Evolutionary conservation across 768 basidiomycete species (phyloP).

Genomic region (Lanmaoa rubissima): DNA sequence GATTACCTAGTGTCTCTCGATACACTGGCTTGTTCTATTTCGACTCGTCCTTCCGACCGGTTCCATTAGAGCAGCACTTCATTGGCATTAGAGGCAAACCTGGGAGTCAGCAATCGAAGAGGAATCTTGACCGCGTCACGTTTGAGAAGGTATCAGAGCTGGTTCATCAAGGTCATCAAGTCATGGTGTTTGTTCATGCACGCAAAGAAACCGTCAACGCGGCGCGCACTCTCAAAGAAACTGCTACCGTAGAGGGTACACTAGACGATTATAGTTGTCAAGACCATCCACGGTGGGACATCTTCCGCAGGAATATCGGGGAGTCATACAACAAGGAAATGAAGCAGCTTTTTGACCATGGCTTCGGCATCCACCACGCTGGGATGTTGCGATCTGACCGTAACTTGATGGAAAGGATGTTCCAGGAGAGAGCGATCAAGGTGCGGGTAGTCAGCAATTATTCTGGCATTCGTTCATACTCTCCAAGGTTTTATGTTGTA

Average conservation of each 20-base stretch:
- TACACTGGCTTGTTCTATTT: constrained; percentile 93
- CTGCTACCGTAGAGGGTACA: constrained; percentile 66
- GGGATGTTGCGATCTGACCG: constrained; percentile 95
- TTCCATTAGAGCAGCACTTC: constrained; percentile 97
- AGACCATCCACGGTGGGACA: constrained; percentile 74
- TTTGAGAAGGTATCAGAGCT: constrained; percentile 90
- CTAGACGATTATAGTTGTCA: constrained; percentile 77
- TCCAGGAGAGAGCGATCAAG: constrained; percentile 88
- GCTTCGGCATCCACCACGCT: constrained; percentile 98
- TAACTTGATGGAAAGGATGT: constrained; percentile 94
- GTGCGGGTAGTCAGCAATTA: constrained; percentile 37
- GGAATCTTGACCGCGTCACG: constrained; percentile 83
- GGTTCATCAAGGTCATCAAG: constrained; percentile 91
- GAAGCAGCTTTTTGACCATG: constrained; percentile 87
- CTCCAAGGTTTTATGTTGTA: constrained; percentile 89
- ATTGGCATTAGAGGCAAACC: constrained; percentile 90
- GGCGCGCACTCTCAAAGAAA: constrained; percentile 76
- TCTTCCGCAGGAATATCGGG: constrained; percentile 75
- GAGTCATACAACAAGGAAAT: constrained; percentile 93
- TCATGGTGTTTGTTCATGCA: constrained; percentile 99
- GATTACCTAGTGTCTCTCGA: constrained; percentile 68
- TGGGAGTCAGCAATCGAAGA: constrained; percentile 65
- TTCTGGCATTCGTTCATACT: not conserved
- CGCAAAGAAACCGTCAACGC: constrained; percentile 97
- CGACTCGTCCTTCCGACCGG: constrained; percentile 94